Conservation (phyloP, 257 asterid genomes). For the Solanum corneliomulleri region DNA sequence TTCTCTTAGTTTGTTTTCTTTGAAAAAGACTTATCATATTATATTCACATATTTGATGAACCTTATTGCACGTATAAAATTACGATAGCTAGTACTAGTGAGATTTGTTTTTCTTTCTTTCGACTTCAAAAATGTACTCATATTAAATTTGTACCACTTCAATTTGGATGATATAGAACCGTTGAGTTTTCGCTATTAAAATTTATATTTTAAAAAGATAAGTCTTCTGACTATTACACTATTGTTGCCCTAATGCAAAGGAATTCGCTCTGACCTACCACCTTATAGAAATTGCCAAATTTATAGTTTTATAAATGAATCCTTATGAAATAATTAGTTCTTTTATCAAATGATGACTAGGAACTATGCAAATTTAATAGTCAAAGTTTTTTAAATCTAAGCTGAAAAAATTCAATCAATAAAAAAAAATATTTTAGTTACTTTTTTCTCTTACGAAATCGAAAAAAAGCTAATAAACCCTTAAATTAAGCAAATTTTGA, state of each 20-base stretch:
- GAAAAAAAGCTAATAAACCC: not conserved
- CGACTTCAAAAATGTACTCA: not conserved
- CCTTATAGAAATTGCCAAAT: not conserved
- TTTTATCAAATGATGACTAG: not conserved
- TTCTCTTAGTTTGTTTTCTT: not conserved
- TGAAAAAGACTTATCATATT: not conserved
- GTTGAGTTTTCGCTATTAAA: not conserved
- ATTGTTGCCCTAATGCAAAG: not conserved
- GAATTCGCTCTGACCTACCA: not conserved
- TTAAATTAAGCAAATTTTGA: not conserved
- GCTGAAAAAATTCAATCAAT: not conserved
- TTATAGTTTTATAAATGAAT: not conserved
- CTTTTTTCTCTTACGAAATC: not conserved
- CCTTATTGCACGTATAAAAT: not conserved
- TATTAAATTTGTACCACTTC: not conserved
- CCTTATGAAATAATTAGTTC: not conserved
- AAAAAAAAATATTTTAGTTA: not conserved
- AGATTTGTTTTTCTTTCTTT: not conserved
- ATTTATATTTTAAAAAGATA: not conserved
- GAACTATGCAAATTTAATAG: not conserved
- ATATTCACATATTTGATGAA: not conserved
- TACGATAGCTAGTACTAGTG: not conserved
- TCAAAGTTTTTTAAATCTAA: not conserved
- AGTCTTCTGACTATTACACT: not conserved
- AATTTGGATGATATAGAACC: not conserved